These are phyloP conservation scores for Aspergillus steynii DNA, from an alignment of 495 filamentous ascomycete species.

Conservation along the genomic window DNA sequence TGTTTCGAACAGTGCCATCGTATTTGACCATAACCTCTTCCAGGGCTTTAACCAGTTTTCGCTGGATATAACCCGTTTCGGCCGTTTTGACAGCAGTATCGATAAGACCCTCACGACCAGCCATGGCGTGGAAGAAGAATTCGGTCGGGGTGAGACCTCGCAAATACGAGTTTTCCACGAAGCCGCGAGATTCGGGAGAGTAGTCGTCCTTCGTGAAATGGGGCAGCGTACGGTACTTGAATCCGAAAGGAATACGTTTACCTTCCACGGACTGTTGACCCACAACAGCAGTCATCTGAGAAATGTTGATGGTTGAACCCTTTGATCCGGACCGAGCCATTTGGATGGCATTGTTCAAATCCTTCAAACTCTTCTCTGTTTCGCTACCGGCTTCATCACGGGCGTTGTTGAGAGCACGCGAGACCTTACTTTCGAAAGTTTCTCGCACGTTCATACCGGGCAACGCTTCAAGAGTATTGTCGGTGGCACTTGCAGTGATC, in stretches of 20 bases:
- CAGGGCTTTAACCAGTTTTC: slow-evolving; percentile 94
- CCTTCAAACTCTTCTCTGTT: slow-evolving; percentile 88
- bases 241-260: slow-evolving; percentile 98
- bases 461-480: slow-evolving; percentile 80
- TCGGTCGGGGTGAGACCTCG: slow-evolving; percentile 93
- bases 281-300: slow-evolving; percentile 97
- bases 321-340: slow-evolving; percentile 98
- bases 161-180: slow-evolving; percentile 98
- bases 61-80: slow-evolving; percentile 98
- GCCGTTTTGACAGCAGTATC: slow-evolving; percentile 99
- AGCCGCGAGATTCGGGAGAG: slow-evolving; percentile 92
- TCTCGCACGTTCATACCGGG: slow-evolving; percentile 98
- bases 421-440: slow-evolving; percentile 95
- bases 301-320: slow-evolving; percentile 97
- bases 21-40: slow-evolving; percentile 98
- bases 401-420: slow-evolving; percentile 87
- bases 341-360: slow-evolving; percentile 90
- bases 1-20: slow-evolving; percentile 96
- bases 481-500: slow-evolving; percentile 74
- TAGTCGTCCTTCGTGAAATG: slow-evolving; percentile 99
- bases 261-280: slow-evolving; percentile 98
- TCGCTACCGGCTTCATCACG: slow-evolving; percentile 94
- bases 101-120: slow-evolving; percentile 98
- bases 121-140: slow-evolving; percentile 99
- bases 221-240: slow-evolving; percentile 95